These are phyloP conservation scores for Neonectria ditissima DNA, from an alignment of 2,329 filamentous ascomycete genomes.

Conservation along the genomic window DNA sequence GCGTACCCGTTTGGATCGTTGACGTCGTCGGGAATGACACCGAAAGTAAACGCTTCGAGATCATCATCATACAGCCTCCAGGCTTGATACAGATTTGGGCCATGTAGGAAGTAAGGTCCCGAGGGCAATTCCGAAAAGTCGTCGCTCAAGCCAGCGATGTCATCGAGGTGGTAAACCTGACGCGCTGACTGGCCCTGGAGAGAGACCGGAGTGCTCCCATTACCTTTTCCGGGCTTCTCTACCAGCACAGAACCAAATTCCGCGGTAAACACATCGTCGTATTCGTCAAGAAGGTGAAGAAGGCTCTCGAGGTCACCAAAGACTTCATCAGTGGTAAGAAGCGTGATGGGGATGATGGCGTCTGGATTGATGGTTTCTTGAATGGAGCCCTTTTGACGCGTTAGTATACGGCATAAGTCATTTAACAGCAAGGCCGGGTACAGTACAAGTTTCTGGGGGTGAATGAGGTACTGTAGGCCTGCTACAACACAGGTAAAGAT, in stretches of 20 bases:
- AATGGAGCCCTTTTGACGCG: constrained; percentile 51
- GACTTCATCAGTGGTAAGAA: constrained; percentile 54
- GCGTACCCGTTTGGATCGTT: constrained; percentile 44
- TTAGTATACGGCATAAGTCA: not conserved
- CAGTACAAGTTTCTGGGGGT: constrained; percentile 52
- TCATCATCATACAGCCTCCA: constrained; percentile 56
- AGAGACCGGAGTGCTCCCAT: constrained; percentile 19
- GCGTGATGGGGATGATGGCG: constrained; percentile 54
- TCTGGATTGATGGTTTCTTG: constrained; percentile 56
- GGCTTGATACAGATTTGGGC: constrained; percentile 55
- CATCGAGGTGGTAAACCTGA: constrained; percentile 39
- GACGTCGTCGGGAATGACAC: constrained; percentile 52
- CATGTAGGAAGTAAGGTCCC: constrained; percentile 56
- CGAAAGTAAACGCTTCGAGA: constrained; percentile 51
- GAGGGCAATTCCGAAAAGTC: constrained; percentile 49
- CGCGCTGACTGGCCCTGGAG: not conserved
- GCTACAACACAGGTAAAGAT: constrained; percentile 54
- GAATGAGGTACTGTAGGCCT: constrained; percentile 54
- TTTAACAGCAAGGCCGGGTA: not conserved
- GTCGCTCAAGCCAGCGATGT: constrained; percentile 28
- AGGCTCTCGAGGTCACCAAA: constrained; percentile 52
- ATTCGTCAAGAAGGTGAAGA: constrained; percentile 47
- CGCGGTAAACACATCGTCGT: constrained; percentile 55
- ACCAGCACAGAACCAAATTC: constrained; percentile 55
- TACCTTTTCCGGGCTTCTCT: constrained; percentile 49